Evolutionary conservation across 176 grass and related monocot species (phyloP).

Genomic region (Lolium rigidum): DNA sequence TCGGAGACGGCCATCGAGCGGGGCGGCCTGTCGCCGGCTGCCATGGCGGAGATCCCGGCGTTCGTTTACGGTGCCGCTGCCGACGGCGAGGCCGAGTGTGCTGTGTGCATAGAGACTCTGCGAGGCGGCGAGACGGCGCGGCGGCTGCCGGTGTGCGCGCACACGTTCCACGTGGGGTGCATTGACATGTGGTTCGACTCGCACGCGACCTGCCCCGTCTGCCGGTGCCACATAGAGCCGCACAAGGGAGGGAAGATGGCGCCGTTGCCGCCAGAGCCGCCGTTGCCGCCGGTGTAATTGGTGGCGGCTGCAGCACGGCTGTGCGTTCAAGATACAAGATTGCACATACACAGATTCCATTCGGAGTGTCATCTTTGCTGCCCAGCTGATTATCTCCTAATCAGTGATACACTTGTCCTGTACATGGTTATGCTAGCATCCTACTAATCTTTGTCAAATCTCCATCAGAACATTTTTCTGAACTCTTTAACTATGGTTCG

Average conservation of each 20-base stretch:
- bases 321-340: neutral
- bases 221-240: constrained; percentile 42
- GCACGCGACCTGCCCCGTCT: constrained; percentile 68
- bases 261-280: neutral
- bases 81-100: constrained; percentile 33
- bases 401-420: no score
- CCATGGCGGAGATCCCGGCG: constrained; percentile 37
- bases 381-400: neutral
- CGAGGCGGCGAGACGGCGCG: constrained; percentile 42
- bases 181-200: constrained; percentile 68
- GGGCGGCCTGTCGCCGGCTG: constrained; percentile 25
- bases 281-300: constrained; percentile 41
- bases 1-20: neutral
- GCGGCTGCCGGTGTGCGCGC: constrained; percentile 59
- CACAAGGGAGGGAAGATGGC: neutral
- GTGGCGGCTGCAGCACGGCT: neutral
- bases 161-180: constrained; percentile 69
- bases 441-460: no score
- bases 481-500: no score
- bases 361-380: neutral
- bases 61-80: neutral
- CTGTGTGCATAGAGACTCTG: constrained; percentile 69
- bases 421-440: neutral
- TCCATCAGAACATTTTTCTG: no score
- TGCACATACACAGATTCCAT: constrained; percentile 15